Base-by-base conservation (phyloP, 768 basidiomycete genomes). In the Tylopilus subfusipes region DNA sequence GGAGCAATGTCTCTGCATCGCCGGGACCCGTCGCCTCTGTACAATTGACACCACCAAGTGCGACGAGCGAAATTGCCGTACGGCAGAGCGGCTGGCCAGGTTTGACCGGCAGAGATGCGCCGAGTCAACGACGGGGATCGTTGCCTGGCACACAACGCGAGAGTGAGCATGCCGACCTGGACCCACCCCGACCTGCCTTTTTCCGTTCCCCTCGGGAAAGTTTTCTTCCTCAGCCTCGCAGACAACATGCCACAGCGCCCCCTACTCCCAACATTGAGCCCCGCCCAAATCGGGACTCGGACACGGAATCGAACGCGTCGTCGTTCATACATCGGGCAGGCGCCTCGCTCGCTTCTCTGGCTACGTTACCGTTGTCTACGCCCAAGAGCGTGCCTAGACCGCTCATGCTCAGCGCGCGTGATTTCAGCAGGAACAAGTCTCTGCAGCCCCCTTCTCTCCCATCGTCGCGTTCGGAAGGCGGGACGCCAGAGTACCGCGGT, bases 361-460 rank as follows among this genome's bases (percentile, higher is more conserved):
- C 76, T 10, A 68, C 77, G 22, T 67, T 82, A 46, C 62, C 68
- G 31, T 59, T 68, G 6, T 73, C 69, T 27, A 59, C 73, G 14
- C 68, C 76, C 2, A 87, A 80, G 72, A 70, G 74, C 45, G 85
- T 74, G 2, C 89, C 90, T 0, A 77, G 79, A 9, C 89, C 90
- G 1, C 73, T 92, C 33, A 71, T 90, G 43, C 75, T 92, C 36
- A 82, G 70, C 63, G 80, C 86, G 22, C 72, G 74, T 1, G 73
- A 75, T 14, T 64, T 76, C 5, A 73, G 82, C 14, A 75, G 76
- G 3, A 60, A 6, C 36, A 65, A 48, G 24, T 27, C 63, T 9
- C 2, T 54, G 6, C 53, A 51, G 11, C 69, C 77, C 3, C 56
- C 55, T 22, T 29, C 50, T 31, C 60, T 48, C 24, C 50, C 51